Conservation (phyloP, 106 monocot genomes). For the Dendrobium chrysotoxum region DNA sequence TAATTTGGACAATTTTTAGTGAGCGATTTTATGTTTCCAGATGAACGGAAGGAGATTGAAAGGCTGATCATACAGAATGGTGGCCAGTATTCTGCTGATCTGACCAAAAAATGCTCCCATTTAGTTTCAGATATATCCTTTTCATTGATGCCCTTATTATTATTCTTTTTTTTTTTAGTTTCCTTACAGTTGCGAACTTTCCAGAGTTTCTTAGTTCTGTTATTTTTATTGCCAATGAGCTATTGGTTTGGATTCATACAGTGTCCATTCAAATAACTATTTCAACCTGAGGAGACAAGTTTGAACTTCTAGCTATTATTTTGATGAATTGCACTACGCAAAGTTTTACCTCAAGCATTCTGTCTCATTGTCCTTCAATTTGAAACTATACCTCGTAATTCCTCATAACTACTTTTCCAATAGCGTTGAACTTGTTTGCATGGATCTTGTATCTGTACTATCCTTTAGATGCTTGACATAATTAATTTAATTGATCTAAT, state of each 20-base stretch:
- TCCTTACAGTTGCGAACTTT: not conserved
- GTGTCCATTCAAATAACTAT: not conserved
- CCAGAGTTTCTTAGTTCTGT: not conserved
- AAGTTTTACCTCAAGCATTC: not conserved
- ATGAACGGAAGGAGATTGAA: conserved; percentile 73
- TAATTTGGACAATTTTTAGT: not conserved
- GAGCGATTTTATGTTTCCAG: conserved; percentile 22
- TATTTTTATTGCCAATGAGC: not conserved
- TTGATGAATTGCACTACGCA: not conserved
- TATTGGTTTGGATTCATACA: not conserved
- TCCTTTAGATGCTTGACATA: not conserved
- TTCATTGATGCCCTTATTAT: not conserved
- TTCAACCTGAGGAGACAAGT: not conserved
- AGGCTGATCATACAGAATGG: conserved; percentile 73
- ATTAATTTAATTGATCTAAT: not conserved
- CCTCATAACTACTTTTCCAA: not conserved
- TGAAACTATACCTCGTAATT: not conserved
- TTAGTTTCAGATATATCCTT: conserved; percentile 99
- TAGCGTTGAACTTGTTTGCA: not conserved
- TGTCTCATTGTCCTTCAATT: not conserved
- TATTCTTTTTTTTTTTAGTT: not conserved
- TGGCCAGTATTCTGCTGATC: conserved; percentile 79
- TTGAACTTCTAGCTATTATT: not conserved
- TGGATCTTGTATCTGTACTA: not conserved
- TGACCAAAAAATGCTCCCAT: conserved; percentile 92